phyloP scores from a whole-genome alignment of 495 filamentous ascomycete species.

The Lasiosphaeris hirsuta region DNA sequence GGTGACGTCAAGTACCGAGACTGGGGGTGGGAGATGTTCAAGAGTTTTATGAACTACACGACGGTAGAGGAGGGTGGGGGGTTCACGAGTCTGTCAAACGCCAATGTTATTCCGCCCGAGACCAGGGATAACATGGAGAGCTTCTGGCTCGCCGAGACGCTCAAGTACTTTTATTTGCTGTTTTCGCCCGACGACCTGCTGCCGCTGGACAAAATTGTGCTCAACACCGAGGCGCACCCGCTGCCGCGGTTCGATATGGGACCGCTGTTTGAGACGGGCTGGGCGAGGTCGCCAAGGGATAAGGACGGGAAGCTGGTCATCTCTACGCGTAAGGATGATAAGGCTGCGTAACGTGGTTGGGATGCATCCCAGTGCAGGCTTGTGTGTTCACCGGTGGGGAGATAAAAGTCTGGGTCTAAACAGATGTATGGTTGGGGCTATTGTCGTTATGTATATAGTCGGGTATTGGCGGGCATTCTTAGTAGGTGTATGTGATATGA shows the following conservation, averaged over 20 bases:
- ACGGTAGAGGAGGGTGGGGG: conserved; percentile 69
- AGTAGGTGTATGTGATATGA: no score
- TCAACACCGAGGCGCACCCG: conserved; percentile 95
- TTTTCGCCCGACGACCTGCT: conserved; percentile 84
- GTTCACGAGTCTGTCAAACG: conserved; percentile 79
- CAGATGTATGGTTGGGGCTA: no score
- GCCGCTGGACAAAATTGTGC: conserved; percentile 78
- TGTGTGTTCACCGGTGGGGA: no score
- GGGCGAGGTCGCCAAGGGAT: conserved; percentile 67
- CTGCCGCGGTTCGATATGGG: conserved; percentile 81
- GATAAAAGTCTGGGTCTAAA: no score
- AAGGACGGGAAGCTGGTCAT: conserved; percentile 33
- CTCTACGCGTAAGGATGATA: not conserved
- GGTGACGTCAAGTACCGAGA: conserved; percentile 85
- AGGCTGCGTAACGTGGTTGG: not conserved
- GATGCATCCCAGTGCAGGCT: not conserved
- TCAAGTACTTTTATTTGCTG: conserved; percentile 96
- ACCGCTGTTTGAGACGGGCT: conserved; percentile 79
- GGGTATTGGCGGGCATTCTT: no score
- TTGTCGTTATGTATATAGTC: no score
- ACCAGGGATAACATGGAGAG: conserved; percentile 86
- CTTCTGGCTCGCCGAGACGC: conserved; percentile 95
- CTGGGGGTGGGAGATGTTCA: conserved; percentile 99
- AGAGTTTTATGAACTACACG: conserved; percentile 81
- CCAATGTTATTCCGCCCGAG: conserved; percentile 61